Conservation (phyloP, 495 filamentous ascomycete species). For the Penicillium dipodomyicola region DNA sequence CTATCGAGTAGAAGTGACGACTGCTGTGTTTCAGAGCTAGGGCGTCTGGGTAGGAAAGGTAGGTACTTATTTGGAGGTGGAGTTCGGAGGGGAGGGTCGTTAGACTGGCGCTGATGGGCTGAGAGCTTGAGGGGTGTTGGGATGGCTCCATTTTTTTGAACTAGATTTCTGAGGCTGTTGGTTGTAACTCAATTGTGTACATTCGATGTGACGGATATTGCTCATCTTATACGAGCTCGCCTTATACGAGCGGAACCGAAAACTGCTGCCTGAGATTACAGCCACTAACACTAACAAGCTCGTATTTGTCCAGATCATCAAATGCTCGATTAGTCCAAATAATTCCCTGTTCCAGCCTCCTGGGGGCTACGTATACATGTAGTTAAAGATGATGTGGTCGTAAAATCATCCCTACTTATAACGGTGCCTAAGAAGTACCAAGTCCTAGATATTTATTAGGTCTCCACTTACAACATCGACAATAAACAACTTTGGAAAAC, state of each 20-base stretch:
- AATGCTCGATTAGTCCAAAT: not conserved
- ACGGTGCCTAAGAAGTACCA: not conserved
- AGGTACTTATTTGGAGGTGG: conserved; percentile 71
- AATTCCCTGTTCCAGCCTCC: not conserved
- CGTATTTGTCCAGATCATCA: not conserved
- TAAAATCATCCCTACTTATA: not conserved
- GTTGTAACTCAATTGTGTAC: not conserved
- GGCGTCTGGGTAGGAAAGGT: conserved; percentile 73
- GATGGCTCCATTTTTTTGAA: not conserved
- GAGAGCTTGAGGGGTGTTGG: not conserved
- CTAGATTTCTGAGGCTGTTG: not conserved
- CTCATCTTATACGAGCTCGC: conserved; percentile 1
- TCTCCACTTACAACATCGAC: not conserved
- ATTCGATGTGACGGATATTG: not conserved
- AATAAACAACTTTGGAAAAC: not conserved
- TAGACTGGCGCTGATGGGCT: conserved; percentile 15
- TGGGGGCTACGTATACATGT: not conserved
- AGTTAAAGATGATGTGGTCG: not conserved
- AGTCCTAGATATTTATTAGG: not conserved
- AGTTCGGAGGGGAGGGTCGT: conserved; percentile 60
- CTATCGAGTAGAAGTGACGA: conserved; percentile 60
- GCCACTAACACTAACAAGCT: not conserved
- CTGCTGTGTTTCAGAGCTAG: conserved; percentile 65
- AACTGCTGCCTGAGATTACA: conserved; percentile 12
- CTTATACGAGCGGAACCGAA: conserved; percentile 5